Conservation (phyloP, 1,139 yeast genomes). For the Suhomyces anneliseae region DNA sequence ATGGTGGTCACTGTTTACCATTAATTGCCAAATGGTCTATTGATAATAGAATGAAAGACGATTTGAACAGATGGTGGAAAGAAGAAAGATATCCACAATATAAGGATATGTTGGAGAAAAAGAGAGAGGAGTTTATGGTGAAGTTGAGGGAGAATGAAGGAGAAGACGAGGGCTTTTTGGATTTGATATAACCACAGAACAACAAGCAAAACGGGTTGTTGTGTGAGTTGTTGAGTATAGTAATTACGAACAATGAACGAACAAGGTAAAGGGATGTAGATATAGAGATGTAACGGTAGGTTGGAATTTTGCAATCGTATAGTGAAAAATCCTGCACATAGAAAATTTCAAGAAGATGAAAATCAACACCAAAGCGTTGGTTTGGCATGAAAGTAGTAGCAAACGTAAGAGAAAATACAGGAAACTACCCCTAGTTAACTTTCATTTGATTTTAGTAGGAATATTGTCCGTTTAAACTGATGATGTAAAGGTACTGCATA, state of each 20-base stretch:
- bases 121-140: slow-evolving; percentile 30
- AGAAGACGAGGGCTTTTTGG: slow-evolving; percentile 35
- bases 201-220: neutral
- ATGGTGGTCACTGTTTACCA: slow-evolving; percentile 33
- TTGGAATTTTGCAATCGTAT: neutral
- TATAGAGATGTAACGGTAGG: no score
- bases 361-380: no score
- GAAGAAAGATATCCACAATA: slow-evolving; percentile 23
- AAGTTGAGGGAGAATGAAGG: slow-evolving; percentile 23
- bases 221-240: no score
- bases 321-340: no score
- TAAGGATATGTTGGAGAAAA: slow-evolving; percentile 25
- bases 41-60: slow-evolving; percentile 28
- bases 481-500: no score
- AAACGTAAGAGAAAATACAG: no score
- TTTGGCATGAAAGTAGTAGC: no score
- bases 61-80: slow-evolving; percentile 24
- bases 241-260: neutral
- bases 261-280: neutral
- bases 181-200: slow-evolving; percentile 22
- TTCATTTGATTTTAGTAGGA: no score
- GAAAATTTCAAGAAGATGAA: no score
- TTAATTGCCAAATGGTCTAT: slow-evolving; percentile 42
- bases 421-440: no score
- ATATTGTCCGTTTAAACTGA: no score